Evolutionary conservation across 805 yeast species (phyloP), one percentile per base, ranked within the genome.

Genomic region (Candida hispaniensis): DNA sequence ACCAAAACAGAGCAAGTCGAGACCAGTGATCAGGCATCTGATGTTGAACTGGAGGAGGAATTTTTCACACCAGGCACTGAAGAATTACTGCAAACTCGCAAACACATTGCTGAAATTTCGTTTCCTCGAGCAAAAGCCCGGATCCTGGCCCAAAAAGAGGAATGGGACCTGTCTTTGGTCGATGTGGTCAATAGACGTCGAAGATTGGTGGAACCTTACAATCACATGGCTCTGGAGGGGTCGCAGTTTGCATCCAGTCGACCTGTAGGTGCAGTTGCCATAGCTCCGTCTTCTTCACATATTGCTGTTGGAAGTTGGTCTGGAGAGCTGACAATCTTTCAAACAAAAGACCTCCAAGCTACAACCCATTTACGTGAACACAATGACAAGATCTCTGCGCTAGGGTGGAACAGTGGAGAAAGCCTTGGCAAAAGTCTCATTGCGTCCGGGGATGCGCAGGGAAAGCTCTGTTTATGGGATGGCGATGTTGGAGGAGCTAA

Each of bases 21-120:
- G 10, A 38, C 22, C 2, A 39, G 28, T 7, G 35, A 39, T 15
- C 41, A 33, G 10, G 47, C 27, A 8, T 67, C 55, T 1, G 66
- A 56, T 1, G 71, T 60, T 3, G 74, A 64, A 1, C 76, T 73
- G 7, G 77, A 80, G 9, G 93, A 77, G 33, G 94, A 83, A 41
- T 85, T 79, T 49, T 83, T 73, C 48, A 83, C 94, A 0, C 93
- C 93, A 0, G 94, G 93, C 0, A 55, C 68, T 0, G 59, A 56
- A 3, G 69, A 63, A 5, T 54, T 86, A 7, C 56, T 65, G 6
- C 57, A 62, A 1, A 65, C 72, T 0, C 63, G 97, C 34, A 51
- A 56, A 21, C 41, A 44, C 2, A 61, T 86, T 0, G 67, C 83
- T 0, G 41, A 55, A 4, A 57, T 55, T 38, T 76, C 94, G 0